Base-by-base conservation (phyloP, 352 stramenopile species). In the Pythium coloratum region DNA sequence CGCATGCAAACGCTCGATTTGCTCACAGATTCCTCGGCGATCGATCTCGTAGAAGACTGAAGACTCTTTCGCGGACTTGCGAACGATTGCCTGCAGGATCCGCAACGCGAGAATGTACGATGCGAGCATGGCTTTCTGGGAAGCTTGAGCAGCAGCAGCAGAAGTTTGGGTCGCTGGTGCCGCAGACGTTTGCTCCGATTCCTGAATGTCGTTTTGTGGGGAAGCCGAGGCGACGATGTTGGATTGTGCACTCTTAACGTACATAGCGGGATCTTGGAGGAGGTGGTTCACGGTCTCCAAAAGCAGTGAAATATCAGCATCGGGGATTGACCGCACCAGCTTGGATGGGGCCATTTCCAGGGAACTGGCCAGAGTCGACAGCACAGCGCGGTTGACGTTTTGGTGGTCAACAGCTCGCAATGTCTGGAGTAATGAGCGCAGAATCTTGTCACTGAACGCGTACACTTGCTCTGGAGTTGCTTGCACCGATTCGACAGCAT, bases 1-100 rank as follows among this genome's bases (percentile, higher is more conserved):
- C 42, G 76, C 69, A 60, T 93, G 76, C 18, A 93, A 54, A 10
- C 80, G 69, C 63, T 89, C 75, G 20, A 95, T 82, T 55, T 92
- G 87, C 42, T 92, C 82, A 49, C 78, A 76, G 26, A 95, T 93
- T 0, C 86, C 87, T 60, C 86, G 79, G 18, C 87, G 78, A 66
- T 94, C 82, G n/a, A 95, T 89, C 67, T 95, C 82, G 59, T 88
- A 83, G 36, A 90, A 91, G 8, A 94, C 82, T 18, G 76, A 80
- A 2, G 81, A 89, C 24, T 82, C 68, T 2, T 73, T 66, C 1
- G 70, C n/a, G 3, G 78, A 90, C 53, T 94, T 94, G 24, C 82
- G 75, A 5, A 89, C 69, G 36, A 94, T 65, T 4, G 82, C 85
- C 59, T 91, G 78, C 28, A 95, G 76, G 1, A 94, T 88, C 16